phyloP scores from a whole-genome alignment of 2,329 filamentous ascomycete genomes.

The Blastomyces parvus region DNA sequence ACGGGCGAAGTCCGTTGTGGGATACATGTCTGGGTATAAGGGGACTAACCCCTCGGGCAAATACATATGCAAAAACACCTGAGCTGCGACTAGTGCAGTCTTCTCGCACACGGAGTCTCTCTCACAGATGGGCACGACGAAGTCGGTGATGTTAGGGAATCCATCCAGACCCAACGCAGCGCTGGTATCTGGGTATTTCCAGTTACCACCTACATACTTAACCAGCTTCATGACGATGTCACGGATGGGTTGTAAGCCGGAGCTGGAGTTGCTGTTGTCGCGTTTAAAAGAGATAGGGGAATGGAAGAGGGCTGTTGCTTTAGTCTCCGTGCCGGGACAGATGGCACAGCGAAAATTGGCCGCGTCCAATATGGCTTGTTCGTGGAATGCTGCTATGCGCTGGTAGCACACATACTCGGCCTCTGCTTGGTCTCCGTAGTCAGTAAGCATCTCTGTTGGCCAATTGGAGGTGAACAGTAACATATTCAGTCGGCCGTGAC shows the following conservation, averaged over 20 bases:
- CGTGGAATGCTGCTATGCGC: conserved; percentile 16
- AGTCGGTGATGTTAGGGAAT: conserved; percentile 17
- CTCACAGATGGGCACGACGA: conserved; percentile 20
- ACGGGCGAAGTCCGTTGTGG: conserved; percentile 9
- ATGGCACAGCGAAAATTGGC: conserved; percentile 19
- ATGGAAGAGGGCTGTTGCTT: conserved; percentile 17
- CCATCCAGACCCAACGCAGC: conserved; percentile 15
- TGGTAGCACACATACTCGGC: conserved; percentile 12
- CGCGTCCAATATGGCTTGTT: conserved; percentile 15
- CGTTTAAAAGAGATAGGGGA: conserved; percentile 17
- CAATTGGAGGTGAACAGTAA: conserved; percentile 18
- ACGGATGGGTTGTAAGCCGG: conserved; percentile 8
- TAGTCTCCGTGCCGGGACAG: conserved; percentile 12
- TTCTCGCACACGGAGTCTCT: conserved; percentile 16
- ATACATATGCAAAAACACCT: conserved; percentile 14
- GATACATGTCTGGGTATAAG: conserved; percentile 11
- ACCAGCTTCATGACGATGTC: conserved; percentile 15
- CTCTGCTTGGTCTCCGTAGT: neutral
- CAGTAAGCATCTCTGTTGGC: conserved; percentile 13
- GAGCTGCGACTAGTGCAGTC: conserved; percentile 15
- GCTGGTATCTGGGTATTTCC: conserved; percentile 16
- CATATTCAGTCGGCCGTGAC: conserved; percentile 14
- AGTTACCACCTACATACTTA: conserved; percentile 17
- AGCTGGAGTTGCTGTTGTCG: conserved; percentile 5
- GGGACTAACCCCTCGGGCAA: conserved; percentile 9